Conservation (phyloP, 2,329 filamentous ascomycete genomes). For the Ambrosiella beaveri region DNA sequence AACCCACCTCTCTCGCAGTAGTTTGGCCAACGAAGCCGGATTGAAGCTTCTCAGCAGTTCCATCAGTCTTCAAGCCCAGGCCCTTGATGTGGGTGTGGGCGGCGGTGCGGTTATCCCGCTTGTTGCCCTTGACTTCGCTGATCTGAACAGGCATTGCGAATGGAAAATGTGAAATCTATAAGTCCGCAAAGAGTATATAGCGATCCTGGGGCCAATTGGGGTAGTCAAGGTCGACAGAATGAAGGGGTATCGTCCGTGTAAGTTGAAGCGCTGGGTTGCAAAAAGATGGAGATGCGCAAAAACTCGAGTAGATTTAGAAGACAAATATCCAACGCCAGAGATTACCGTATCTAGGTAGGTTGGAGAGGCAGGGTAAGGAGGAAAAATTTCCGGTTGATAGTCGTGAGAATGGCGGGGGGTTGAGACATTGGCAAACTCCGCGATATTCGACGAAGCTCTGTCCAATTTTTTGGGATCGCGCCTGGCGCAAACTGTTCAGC, state of each 20-base stretch:
- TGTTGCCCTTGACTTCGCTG: conserved; percentile 86
- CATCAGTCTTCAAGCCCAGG: conserved; percentile 71
- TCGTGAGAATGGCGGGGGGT: neutral
- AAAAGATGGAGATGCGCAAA: too few species aligned
- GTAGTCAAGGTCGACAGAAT: too few species aligned
- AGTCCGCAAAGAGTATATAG: neutral
- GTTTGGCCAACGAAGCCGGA: conserved; percentile 82
- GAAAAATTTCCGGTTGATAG: too few species aligned
- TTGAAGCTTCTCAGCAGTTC: conserved; percentile 61
- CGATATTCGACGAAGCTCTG: conserved; percentile 1
- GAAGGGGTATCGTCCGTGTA: too few species aligned
- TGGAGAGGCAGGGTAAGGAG: too few species aligned
- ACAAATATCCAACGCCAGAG: neutral
- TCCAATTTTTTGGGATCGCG: conserved; percentile 9
- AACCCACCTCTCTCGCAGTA: conserved; percentile 64
- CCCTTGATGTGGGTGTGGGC: conserved; percentile 97
- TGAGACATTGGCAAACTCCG: neutral
- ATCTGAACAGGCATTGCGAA: conserved; percentile 55
- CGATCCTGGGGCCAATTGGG: neutral
- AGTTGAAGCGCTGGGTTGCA: too few species aligned
- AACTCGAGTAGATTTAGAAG: neutral
- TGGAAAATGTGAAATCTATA: neutral
- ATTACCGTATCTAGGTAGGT: too few species aligned
- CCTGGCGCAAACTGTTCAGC: conserved; percentile 10
- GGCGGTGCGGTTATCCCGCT: conserved; percentile 88